These are phyloP conservation scores for Emmonsiellopsis sp. DNA, from an alignment of 2,329 filamentous ascomycete species.

Conservation along the genomic window DNA sequence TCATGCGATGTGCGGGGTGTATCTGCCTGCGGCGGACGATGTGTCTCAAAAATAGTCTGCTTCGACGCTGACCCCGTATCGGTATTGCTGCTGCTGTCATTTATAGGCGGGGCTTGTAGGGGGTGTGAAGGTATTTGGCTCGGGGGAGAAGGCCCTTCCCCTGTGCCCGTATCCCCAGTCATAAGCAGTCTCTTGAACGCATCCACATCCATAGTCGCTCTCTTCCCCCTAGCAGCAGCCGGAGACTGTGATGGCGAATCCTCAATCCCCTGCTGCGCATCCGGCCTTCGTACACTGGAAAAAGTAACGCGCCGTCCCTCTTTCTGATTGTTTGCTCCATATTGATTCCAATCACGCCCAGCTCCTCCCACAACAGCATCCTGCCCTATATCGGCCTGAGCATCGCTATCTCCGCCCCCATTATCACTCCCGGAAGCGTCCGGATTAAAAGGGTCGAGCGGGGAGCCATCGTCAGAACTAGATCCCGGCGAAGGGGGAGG, in stretches of 20 bases:
- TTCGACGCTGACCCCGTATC: neutral
- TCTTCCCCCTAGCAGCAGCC: constrained; percentile 12
- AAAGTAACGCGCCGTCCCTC: neutral
- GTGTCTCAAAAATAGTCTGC: constrained; percentile 13
- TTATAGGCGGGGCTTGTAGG: neutral
- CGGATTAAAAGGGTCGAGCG: constrained; percentile 30
- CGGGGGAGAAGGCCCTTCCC: constrained; percentile 6
- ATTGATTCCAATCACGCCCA: neutral
- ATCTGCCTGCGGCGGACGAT: constrained; percentile 22
- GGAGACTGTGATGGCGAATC: neutral
- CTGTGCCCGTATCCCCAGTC: constrained; percentile 52
- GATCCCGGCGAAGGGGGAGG: constrained; percentile 18
- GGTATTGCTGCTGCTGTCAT: constrained; percentile 3
- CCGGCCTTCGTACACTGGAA: neutral
- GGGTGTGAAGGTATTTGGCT: neutral
- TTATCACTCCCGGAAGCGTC: constrained; percentile 19
- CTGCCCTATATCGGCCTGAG: neutral
- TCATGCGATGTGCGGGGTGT: constrained; percentile 53
- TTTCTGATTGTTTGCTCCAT: neutral
- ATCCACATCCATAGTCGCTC: constrained; percentile 59
- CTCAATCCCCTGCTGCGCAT: constrained; percentile 2
- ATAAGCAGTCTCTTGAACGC: constrained; percentile 67
- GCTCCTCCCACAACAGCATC: neutral
- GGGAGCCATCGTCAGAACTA: constrained; percentile 20
- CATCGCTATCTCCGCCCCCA: constrained; percentile 16